Evolutionary conservation across 208 protist species (phyloP).

Genomic region (Angomonas deanei): DNA sequence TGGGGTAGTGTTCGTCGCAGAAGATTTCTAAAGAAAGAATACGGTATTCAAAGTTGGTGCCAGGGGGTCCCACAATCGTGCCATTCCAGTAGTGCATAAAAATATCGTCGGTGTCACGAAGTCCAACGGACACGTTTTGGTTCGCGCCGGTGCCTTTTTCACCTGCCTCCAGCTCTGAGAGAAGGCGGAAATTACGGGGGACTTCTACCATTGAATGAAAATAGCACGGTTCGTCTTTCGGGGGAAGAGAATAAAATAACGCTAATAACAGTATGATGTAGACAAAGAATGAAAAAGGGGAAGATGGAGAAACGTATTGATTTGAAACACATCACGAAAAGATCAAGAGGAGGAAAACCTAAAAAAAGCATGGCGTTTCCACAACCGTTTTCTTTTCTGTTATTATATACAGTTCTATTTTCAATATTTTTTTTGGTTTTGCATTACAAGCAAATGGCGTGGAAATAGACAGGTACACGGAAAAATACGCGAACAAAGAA

Average conservation of each 20-base stretch:
- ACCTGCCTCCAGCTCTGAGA: slow-evolving; percentile 88
- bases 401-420: too few relatives aligned
- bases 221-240: neutral
- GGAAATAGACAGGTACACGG: neutral
- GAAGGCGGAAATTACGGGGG: slow-evolving; percentile 86
- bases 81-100: slow-evolving; percentile 90
- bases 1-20: slow-evolving; percentile 89
- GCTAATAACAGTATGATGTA: neutral
- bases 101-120: slow-evolving; percentile 86
- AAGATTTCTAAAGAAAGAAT: slow-evolving; percentile 85
- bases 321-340: too few relatives aligned
- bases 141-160: slow-evolving; percentile 86
- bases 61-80: slow-evolving; percentile 84
- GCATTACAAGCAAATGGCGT: too few relatives aligned
- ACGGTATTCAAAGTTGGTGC: slow-evolving; percentile 87
- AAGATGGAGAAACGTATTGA: slow-evolving; percentile 2
- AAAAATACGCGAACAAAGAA: neutral
- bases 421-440: too few relatives aligned
- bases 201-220: slow-evolving; percentile 76
- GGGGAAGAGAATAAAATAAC: slow-evolving; percentile 16
- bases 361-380: too few relatives aligned
- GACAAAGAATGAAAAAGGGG: neutral
- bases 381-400: too few relatives aligned
- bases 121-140: slow-evolving; percentile 85
- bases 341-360: too few relatives aligned